Base-by-base conservation (phyloP, 306 rosid genomes). In the Cucumis cinereus region DNA sequence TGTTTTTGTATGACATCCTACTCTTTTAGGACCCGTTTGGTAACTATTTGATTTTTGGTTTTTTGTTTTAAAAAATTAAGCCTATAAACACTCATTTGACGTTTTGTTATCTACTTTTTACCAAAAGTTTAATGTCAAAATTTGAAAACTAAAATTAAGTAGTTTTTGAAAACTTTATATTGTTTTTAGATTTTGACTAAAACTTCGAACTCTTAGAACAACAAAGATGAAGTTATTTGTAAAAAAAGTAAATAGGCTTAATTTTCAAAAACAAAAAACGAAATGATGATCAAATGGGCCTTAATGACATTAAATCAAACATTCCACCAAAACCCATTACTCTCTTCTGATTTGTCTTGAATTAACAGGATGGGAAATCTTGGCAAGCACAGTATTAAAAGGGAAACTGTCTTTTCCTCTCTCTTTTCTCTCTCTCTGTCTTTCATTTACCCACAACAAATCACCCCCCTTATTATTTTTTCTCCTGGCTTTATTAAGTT, bases 311-410 rank as follows among this genome's bases (percentile, higher is more conserved):
- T 43, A 5, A 40, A 68, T 47, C 22, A 43, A 68, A 68, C 1
- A 22, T 43, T 68, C 55, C 55, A 2, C 7, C 74, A 22, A 68
- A 68, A 22, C 55, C 15, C 49, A 23, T 43, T 43, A 68, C 20
- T 12, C n/a, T 43, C 55, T 43, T 68, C 20, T 68, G 20, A 40
- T 22, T 13, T 63, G 70, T 35, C 22, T 63, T 47, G 23, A 17
- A 66, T 43, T 23, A 22, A 67, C 74, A 68, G 74, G 74, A 68
- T 68, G 74, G 74, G 74, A 68, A 68, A 68, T 40, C 53, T 41
- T 68, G 74, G 35, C 74, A 68, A 68, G 74, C 74, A 68, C 74
- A 68, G 56, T 41, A 68, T 22, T 68, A 68, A 68, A 68, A 68
- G 74, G 74, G 74, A 68, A 41, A 68, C 55, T 43, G 56, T 43